Base-by-base conservation (phyloP, 1,284 basidiomycete species). In the Caloboletus inedulis region DNA sequence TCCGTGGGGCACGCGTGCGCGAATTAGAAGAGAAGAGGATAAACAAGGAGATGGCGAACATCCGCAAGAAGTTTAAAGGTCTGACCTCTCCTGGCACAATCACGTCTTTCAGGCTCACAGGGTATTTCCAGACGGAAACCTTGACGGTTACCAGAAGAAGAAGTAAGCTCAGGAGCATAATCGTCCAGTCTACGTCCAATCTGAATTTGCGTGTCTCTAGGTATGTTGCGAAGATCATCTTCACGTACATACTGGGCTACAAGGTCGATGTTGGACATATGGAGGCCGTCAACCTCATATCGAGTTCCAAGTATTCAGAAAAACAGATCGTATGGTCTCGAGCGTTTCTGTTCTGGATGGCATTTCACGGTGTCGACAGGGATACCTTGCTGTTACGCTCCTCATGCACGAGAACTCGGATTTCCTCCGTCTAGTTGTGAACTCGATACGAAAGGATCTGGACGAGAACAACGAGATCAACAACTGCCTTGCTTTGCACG, bases 41-140 rank as follows among this genome's bases (percentile, higher is more conserved):
- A 64, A 99, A 99, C 75, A 94, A 97, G 72, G 97, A 99, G 75
- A 98, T 99, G 96, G 96, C 97, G 1, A 98, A 99, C 67, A 99
- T 99, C 62, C 81, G 97, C 51, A 94, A 96, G 77, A 95, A 98
- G 74, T 98, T 99, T 80, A 98, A 98, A 81, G 90, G 92, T 89
- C 35, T 42, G 53, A 14, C 39, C 51, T 53, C 69, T 61, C 29
- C 39, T 31, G 18, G 30, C 45, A 40, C 47, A 41, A 29, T 48
- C 41, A 36, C 43, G 23, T 41, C 42, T 44, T 35, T 25, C 27
- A 25, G 25, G 30, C 43, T 51, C 43, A 55, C 47, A 42, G 37
- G 6, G 43, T 34, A 31, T 43, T 59, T 14, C 37, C 64, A 94
- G 96, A 98, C 64, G 96, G 95, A 18, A 95, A 95, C 68, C 74